Evolutionary conservation across 768 basidiomycete genomes (phyloP), one percentile per base, ranked within the genome.

Genomic region (Piloderma croceum): DNA sequence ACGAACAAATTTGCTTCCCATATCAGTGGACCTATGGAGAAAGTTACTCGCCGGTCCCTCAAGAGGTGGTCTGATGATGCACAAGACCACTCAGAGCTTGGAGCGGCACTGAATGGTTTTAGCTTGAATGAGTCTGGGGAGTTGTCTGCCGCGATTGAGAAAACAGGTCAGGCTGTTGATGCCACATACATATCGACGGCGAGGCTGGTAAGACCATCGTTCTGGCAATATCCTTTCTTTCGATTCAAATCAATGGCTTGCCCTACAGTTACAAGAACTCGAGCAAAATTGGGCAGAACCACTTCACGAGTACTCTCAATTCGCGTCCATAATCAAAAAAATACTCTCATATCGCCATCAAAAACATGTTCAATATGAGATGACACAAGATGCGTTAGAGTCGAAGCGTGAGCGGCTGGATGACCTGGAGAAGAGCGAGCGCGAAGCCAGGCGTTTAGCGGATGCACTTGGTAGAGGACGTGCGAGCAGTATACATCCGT

Each of bases 221-320:
- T 29, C 29, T 39, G 11, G n/a, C n/a, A n/a, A n/a, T n/a, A n/a
- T n/a, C n/a, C n/a, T n/a, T n/a, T 33, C 19, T 27, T 35, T 11
- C 40, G 7, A n/a, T 31, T 51, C 47, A 47, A 38, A 24, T 41
- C 38, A 33, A 42, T 31, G 25, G 39, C 39, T 17, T 11, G 10
- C 19, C 12, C 31, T 19, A 10, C 46, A 96, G 93, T 70, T 94
- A 6, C 90, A 94, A 70, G 89, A 91, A 45, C 79, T 97, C 47
- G 94, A 98, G 60, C 81, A 90, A 59, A 85, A 82, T 54, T 96
- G 90, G 77, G 90, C 90, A 21, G 96, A 99, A 57, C 96, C 96
- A 6, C 64, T 98, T 36, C 89, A 94, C 51, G 93, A 97, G 58
- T 98, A 98, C 62, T 68, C 83, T 39, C 96, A 98, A 61, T 99